Base-by-base conservation (phyloP, 139 green algal genomes). In the Coelastrella sp. region DNA sequence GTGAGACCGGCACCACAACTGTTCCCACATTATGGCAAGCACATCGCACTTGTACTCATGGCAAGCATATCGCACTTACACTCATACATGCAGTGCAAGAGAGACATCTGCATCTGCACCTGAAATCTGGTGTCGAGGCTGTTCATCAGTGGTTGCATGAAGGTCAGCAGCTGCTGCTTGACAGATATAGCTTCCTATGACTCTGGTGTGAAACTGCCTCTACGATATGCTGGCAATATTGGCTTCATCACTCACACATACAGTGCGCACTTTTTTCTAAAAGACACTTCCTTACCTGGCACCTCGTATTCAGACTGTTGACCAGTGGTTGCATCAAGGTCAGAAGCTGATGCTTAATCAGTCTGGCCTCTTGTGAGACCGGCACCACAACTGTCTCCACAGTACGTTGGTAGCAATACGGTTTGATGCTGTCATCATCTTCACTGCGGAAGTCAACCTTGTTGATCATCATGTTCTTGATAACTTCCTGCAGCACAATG, bases 391-490 rank as follows among this genome's bases (percentile, higher is more conserved):
- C 13, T 22, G 73, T 32, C 32, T 79, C 82, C 7, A 68, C 58
- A 4, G 20, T 79, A 32, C 82, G 64, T 22, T n/a, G 13, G 32
- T 78, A 23, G 16, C 82, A 87, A 65, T 78, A 79, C 6, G 0
- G 58, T 19, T 10, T 71, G 0, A 73, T 80, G 83, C 65, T 47
- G 85, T 10, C 54, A 32, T 68, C 90, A 20, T 88, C 61, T 75
- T 99, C 98, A 4, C 82, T 86, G 3, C 95, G 87, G 89, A 96
- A 98, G 88, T 98, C 95, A 5, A 99, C 93, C 5, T 77, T 77
- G 20, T 80, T 90, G 64, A 98, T 96, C 71, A 91, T 92, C 83
- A 99, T 94, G 81, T 98, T 97, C 19, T 66, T 83, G 17, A 99
- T 92, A 54, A 99, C 96, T 78, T 97, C 96, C 95, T 98, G 91